A percentile compares a stretch with the other conserved stretches of the same genome.
phyloP scores from a whole-genome alignment of 164 flowering plant genomes.

The Macadamia integrifolia region DNA sequence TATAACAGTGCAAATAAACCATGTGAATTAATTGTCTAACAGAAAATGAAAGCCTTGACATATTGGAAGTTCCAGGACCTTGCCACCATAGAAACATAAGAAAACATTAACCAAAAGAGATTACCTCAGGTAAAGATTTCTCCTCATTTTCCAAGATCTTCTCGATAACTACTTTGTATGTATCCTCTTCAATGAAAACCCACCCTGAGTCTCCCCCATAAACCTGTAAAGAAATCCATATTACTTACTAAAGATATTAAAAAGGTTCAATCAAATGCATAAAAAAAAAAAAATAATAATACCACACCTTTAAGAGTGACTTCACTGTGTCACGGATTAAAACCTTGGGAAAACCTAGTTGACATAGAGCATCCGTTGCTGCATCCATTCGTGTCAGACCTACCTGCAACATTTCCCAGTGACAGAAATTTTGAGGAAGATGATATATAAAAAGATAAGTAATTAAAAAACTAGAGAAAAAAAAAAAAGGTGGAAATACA shows the following conservation, averaged over 20 bases:
- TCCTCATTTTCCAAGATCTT: slow-evolving; percentile 32
- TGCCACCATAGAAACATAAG: too few species aligned
- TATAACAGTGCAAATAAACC: too few species aligned
- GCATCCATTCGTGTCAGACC: slow-evolving; percentile 32
- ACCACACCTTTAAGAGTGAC: slow-evolving; percentile 23
- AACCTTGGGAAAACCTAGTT: slow-evolving; percentile 23
- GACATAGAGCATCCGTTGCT: slow-evolving; percentile 28
- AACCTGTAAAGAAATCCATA: slow-evolving; percentile 12
- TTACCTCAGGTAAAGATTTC: not conserved
- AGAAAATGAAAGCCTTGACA: too few species aligned
- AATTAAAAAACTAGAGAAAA: not conserved
- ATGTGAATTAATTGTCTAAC: too few species aligned
- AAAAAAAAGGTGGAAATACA: not conserved
- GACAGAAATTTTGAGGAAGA: not conserved
- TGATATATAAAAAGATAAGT: not conserved
- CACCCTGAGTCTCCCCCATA: slow-evolving; percentile 44
- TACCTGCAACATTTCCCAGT: slow-evolving; percentile 12
- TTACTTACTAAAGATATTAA: not conserved
- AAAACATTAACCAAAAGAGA: not conserved
- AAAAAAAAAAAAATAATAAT: not conserved
- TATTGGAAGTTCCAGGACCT: too few species aligned
- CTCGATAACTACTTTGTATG: slow-evolving; percentile 41
- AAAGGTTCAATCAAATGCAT: not conserved
- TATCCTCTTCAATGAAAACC: slow-evolving; percentile 50
- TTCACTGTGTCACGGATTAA: slow-evolving; percentile 19